Conservation (phyloP, 129 eudicot genomes). For the Escallonia herrerae region DNA sequence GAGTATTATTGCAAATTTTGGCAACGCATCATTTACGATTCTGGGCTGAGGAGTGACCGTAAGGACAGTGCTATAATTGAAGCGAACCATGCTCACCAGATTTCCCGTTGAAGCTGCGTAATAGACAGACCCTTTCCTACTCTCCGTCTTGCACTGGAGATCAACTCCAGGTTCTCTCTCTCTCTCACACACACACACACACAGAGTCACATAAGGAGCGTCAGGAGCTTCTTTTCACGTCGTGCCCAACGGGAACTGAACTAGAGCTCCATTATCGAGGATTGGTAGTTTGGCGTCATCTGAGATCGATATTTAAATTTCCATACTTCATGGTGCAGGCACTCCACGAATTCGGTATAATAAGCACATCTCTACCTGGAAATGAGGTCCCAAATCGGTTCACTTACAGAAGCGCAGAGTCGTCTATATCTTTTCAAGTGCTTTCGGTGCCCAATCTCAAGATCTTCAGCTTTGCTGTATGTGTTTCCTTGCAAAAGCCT, state of each 20-base stretch:
- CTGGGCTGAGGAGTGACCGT: no score
- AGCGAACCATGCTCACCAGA: no score
- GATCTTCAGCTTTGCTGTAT: slow-evolving; percentile 11
- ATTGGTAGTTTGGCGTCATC: no score
- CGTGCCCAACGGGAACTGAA: no score
- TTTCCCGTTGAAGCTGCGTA: no score
- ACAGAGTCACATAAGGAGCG: no score
- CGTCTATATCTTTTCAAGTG: slow-evolving; percentile 1
- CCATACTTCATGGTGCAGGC: not conserved
- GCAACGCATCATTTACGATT: no score
- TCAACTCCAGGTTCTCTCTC: slow-evolving; percentile 9
- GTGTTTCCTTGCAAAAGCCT: not conserved
- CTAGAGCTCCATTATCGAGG: no score
- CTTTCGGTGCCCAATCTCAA: slow-evolving; percentile 7
- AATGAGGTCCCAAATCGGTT: slow-evolving; percentile 12
- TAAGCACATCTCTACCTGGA: slow-evolving; percentile 11
- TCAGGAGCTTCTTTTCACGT: no score
- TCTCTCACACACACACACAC: not conserved
- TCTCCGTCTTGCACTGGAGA: not conserved
- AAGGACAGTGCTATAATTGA: no score
- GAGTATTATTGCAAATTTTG: no score
- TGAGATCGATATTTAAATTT: no score
- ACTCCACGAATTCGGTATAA: slow-evolving; percentile 15
- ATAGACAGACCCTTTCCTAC: not conserved
- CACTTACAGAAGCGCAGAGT: not conserved